These are phyloP conservation scores for Fusarium sp. DNA, from an alignment of 2,329 filamentous ascomycete genomes.

Conservation along the genomic window DNA sequence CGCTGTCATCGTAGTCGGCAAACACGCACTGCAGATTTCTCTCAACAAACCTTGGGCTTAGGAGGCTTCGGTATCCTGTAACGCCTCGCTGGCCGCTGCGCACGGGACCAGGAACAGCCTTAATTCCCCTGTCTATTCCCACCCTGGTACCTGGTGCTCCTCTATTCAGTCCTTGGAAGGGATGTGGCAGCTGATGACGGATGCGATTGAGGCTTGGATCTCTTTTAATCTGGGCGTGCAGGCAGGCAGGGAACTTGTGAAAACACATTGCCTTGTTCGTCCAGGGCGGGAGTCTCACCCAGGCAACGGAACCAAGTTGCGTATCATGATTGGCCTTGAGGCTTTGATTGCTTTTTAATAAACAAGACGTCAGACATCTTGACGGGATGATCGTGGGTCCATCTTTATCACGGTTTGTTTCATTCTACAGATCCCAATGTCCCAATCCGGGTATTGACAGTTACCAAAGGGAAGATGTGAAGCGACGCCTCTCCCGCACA, in stretches of 20 bases:
- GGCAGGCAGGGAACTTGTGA: conserved; percentile 27
- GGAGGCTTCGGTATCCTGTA: conserved; percentile 1
- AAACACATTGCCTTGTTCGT: conserved; percentile 34
- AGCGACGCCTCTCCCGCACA: conserved; percentile 13
- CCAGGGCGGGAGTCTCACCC: conserved; percentile 24
- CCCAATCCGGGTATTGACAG: conserved; percentile 14
- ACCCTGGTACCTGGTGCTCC: conserved; percentile 27
- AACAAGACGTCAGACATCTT: conserved; percentile 19
- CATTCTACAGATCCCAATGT: conserved; percentile 5
- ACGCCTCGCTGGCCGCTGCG: conserved; percentile 32
- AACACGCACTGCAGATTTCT: background rate
- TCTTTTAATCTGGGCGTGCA: conserved; percentile 40
- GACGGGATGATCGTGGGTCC: conserved; percentile 21
- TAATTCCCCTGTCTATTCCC: conserved; percentile 28
- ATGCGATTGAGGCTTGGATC: conserved; percentile 46
- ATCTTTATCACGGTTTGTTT: conserved; percentile 27
- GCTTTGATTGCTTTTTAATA: conserved; percentile 21
- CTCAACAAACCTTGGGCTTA: conserved; percentile 7
- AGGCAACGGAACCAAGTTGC: conserved; percentile 27
- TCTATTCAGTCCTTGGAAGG: conserved; percentile 23
- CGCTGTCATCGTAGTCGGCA: conserved; percentile 6
- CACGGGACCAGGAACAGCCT: conserved; percentile 38
- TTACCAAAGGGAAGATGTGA: conserved; percentile 4
- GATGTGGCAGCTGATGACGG: conserved; percentile 45
- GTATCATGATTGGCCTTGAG: conserved; percentile 19